Evolutionary conservation across 148 eudicot species (phyloP), one percentile per base, ranked within the genome.

Genomic region (Spergularia bocconei): DNA sequence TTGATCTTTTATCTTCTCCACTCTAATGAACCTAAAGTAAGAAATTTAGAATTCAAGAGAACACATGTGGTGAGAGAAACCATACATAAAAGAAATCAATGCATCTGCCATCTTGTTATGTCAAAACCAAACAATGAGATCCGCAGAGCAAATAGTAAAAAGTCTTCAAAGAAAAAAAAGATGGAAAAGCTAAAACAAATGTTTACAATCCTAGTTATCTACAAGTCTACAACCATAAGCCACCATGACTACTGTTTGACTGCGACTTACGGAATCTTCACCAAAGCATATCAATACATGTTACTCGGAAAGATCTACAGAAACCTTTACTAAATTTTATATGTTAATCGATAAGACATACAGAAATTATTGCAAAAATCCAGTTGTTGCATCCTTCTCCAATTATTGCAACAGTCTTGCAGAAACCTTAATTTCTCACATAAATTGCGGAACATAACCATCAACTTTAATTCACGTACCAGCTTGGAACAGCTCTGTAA

Each of bases 401-500:
- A 60, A 60, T 2, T 20, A 10, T 60, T 60, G 36, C 17, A 63
- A 15, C 47, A 63, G 36, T 17, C n/a, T 63, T 33, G 67, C 44
- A 63, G 33, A 63, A 15, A 29, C n/a, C 38, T 29, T 14, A 14
- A 33, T 33, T 63, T 29, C 36, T 29, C 36, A 29, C 36, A 29
- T 29, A 29, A 29, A 29, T 29, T 29, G 36, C 2, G 36, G 36
- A 29, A 67, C 39, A 65, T 55, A 50, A 23, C 11, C 38, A 47
- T 47, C 36, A 51, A 73, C 13, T 52, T 20, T 44, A 16, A 29
- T 16, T 68, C 20, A 71, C 81, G 7, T 84, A 91, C 97, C 99
- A 95, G 85, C 96, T 95, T 51, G 99, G 99, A 79, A 95, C 99
- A 65, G 97, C 99, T 85, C 99, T 90, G 78, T 95, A 92, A 44